These are phyloP conservation scores for Salix suchowensis DNA, from an alignment of 345 rosid species.

Conservation along the genomic window DNA sequence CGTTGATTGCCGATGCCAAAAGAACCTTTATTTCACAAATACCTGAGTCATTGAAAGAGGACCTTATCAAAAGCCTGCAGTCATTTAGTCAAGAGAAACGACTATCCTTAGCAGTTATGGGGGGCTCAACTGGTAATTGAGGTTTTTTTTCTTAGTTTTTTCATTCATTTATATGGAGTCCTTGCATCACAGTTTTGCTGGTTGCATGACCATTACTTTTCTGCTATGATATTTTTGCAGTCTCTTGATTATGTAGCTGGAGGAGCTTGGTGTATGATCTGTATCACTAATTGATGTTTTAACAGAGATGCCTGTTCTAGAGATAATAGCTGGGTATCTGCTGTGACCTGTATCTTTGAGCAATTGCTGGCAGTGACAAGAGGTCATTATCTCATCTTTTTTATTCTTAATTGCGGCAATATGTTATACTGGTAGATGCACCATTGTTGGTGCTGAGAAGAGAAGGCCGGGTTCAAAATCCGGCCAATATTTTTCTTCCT, in stretches of 20 bases:
- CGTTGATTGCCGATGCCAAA: conserved; percentile 64
- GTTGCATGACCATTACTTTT: neutral
- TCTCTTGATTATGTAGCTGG: conserved; percentile 9
- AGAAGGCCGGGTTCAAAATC: conserved; percentile 13
- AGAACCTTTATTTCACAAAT: conserved; percentile 47
- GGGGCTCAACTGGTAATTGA: conserved; percentile 17
- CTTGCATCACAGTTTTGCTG: neutral
- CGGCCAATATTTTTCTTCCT: conserved; percentile 14
- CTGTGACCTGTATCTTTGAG: conserved; percentile 8
- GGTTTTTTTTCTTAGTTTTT: neutral
- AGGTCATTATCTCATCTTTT: neutral
- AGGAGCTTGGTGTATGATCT: conserved; percentile 20
- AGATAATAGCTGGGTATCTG: conserved; percentile 8
- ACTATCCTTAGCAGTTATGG: conserved; percentile 6
- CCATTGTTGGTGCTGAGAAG: conserved; percentile 16
- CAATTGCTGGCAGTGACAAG: conserved; percentile 15
- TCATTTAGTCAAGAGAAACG: conserved; percentile 45
- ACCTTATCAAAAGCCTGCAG: conserved; percentile 48
- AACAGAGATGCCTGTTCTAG: conserved; percentile 9
- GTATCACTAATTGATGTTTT: conserved; percentile 14
- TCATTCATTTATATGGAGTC: too few relatives aligned
- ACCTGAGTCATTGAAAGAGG: conserved; percentile 69
- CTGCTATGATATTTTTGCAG: conserved; percentile 25
- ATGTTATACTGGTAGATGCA: neutral
- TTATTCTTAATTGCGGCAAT: neutral